phyloP scores from a whole-genome alignment of 345 rosid species.

The Citrus hindsii region DNA sequence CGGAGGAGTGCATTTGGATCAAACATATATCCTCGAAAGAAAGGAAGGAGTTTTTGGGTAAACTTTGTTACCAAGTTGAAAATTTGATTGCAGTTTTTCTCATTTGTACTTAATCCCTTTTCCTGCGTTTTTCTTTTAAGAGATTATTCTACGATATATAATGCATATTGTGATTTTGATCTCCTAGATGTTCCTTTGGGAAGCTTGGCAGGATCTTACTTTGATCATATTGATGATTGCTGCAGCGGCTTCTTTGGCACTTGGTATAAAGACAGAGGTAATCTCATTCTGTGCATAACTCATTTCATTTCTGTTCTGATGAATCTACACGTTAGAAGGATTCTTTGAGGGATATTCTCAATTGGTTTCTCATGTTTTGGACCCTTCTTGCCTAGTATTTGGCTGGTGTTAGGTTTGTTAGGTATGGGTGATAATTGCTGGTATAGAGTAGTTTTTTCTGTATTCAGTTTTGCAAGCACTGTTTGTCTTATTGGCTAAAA shows the following conservation, averaged over 20 bases:
- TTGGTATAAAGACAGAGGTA: constrained; percentile 98
- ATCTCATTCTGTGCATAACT: constrained; percentile 10
- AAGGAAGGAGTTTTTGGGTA: constrained; percentile 94
- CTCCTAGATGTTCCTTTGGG: constrained; percentile 81
- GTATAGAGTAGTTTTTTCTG: no score
- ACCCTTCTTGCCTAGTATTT: not conserved
- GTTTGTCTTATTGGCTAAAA: not conserved
- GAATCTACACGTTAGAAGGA: not conserved
- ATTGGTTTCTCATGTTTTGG: not conserved
- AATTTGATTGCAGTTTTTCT: not conserved
- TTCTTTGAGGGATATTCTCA: not conserved
- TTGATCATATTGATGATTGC: constrained; percentile 87
- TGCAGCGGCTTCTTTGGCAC: constrained; percentile 83
- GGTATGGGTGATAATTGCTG: no score
- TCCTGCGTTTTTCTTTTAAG: not conserved
- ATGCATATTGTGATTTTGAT: not conserved
- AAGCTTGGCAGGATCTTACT: constrained; percentile 87
- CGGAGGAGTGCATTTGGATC: constrained; percentile 74
- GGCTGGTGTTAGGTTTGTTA: not conserved
- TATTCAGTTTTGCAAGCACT: not conserved
- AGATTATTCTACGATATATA: not conserved
- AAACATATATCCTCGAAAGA: constrained; percentile 88
- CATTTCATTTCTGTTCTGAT: not conserved
- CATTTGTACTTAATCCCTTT: not conserved
- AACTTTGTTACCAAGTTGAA: not conserved